Evolutionary conservation across 305 asterid genomes (phyloP).

Genomic region (Salvia sclarea): DNA sequence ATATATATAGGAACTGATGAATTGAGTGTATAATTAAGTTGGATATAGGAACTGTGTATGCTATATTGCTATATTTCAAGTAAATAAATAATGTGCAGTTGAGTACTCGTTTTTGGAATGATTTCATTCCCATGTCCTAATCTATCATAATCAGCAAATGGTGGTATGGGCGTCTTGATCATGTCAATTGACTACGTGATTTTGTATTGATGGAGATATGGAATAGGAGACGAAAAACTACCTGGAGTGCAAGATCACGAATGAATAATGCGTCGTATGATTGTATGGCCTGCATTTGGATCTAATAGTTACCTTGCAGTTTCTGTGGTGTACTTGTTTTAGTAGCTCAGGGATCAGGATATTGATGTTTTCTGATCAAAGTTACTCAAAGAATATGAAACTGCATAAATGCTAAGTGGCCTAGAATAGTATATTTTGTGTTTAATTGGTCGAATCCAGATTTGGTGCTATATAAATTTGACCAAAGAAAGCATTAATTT

Average conservation of each 20-base stretch:
- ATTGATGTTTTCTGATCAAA: neutral
- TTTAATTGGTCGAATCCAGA: neutral
- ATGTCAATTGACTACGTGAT: neutral
- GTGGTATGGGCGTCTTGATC: neutral
- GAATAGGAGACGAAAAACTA: neutral
- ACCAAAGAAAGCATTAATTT: neutral
- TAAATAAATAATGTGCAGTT: slow-evolving; percentile 6
- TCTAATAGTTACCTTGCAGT: slow-evolving; percentile 11
- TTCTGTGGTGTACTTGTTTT: neutral
- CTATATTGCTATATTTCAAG: neutral
- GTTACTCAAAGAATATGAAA: neutral
- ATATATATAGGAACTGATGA: too few species aligned
- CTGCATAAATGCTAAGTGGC: neutral
- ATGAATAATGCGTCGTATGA: neutral
- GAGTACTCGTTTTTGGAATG: neutral
- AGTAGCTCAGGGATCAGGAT: slow-evolving; percentile 9
- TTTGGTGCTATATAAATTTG: neutral
- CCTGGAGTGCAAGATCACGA: neutral
- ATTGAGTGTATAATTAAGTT: slow-evolving; percentile 3
- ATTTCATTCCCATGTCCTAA: neutral
- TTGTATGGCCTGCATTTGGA: neutral
- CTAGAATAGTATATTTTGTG: neutral
- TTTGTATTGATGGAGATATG: neutral
- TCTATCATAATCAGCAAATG: neutral
- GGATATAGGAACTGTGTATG: slow-evolving; percentile 1